Conservation (phyloP, 1,284 basidiomycete species). For the Trichosporon coremiiforme region DNA sequence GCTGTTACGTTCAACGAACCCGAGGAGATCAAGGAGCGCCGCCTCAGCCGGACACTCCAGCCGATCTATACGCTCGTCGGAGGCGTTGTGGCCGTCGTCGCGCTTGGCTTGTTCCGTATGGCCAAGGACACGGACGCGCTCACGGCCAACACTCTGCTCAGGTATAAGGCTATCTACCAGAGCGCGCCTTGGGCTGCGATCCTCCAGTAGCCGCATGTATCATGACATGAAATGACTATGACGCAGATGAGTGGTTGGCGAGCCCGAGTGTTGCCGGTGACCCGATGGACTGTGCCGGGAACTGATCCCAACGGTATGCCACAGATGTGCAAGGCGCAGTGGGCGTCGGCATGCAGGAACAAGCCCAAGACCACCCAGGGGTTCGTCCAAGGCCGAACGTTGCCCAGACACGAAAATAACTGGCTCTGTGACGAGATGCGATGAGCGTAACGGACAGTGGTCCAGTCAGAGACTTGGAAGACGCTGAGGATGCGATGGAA, state of each 20-base stretch:
- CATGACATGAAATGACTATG: not conserved
- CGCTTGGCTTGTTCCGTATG: constrained; percentile 41
- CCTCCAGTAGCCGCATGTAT: constrained; percentile 19
- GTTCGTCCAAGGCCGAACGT: not conserved
- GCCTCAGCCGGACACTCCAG: not conserved
- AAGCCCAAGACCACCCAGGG: not conserved
- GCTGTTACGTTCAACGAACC: constrained; percentile 13
- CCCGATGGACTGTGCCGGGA: too few relatives aligned
- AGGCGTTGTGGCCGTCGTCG: constrained; percentile 36
- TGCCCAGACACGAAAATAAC: not conserved
- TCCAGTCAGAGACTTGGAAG: not conserved
- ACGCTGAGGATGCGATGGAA: not conserved
- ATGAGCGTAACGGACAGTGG: not conserved
- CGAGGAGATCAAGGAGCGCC: constrained; percentile 17
- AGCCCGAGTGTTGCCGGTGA: not conserved
- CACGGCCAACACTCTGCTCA: constrained; percentile 32
- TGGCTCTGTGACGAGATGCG: not conserved
- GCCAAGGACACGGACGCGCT: constrained; percentile 34
- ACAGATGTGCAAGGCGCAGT: not conserved
- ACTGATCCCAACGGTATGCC: not conserved
- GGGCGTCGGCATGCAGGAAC: not conserved
- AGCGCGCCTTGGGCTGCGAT: constrained; percentile 34
- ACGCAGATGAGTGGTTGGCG: too few relatives aligned
- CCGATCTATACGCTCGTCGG: constrained; percentile 16
- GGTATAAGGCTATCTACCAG: constrained; percentile 44